Base-by-base conservation (phyloP, 352 stramenopile genomes). In the Pythium diclinum region DNA sequence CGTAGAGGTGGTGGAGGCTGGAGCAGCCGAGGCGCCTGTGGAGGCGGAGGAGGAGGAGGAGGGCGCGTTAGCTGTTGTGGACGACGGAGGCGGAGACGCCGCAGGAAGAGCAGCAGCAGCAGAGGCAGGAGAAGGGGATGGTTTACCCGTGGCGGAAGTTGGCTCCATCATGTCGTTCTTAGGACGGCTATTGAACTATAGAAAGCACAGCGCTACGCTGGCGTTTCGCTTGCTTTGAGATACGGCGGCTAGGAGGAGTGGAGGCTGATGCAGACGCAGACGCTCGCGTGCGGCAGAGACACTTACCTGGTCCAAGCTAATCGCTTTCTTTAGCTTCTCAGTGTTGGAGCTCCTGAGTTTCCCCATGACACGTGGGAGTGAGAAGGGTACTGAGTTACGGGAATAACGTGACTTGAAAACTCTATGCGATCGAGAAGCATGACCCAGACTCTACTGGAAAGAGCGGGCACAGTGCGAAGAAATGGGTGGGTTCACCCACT, bases 101-200 rank as follows among this genome's bases (percentile, higher is more conserved):
- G 56, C 32, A 19, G 49, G 48, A 17, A 28, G 25, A 28, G 25
- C 25, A 28, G 25, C 25, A 28, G 25, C 25, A 28, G n/a, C 54
- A 33, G 30, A 17, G 32, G 47, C 25, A 19, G 56, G 56, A 25
- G 56, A 46, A 47, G 62, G 30, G 46, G 42, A 40, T 23, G 44
- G 11, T 69, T 69, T 69, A 69, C 63, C 63, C 42, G 63, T 70
- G 30, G 63, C 40, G 17, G 56, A 63, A 46, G 63, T 55, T 14
- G 65, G 49, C 40, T 71, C 58, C 65, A 71, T 71, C 65, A 71
- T 71, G 42, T 28, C 28, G 28, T 53, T 67, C 47, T 67, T 36
- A 52, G 49, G 33, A 48, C n/a, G 21, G 38, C 52, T 49, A 25
- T 2, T 19, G 61, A 33, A 51, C 61, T 61, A 67, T 60, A 60